Evolutionary conservation across 1,284 basidiomycete genomes (phyloP), one percentile per base, ranked within the genome.

Genomic region (Ustilago crameri): DNA sequence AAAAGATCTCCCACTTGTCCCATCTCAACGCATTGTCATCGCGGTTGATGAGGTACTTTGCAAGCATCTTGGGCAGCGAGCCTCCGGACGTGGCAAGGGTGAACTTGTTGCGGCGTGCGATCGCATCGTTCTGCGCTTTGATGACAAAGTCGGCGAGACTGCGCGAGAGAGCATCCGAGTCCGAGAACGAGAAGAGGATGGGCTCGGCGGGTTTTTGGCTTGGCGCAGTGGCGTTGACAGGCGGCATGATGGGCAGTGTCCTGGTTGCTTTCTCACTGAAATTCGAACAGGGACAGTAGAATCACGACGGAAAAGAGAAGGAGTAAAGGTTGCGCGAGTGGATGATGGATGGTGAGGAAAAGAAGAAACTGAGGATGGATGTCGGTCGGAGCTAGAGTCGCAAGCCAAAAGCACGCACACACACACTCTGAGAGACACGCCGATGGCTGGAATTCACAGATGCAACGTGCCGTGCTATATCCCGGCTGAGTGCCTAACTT

Each of bases 1-100:
- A 98, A 86, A 92, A 99, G 79, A 98, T 90, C 78, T 98, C 93
- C 95, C 95, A 98, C 84, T 93, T 93, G 83, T 95, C 90, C 95
- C 96, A 99, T 84, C 91, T 92, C 15, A 95, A 88, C 44, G 77
- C 80, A 49, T 88, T 88, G 41, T 90, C 86, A 20, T 58, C 60
- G 74, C 91, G 87, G 56, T 85, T 87, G 65, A 95, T 88, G 72
- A 98, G 75, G 88, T 49, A 88, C 89, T 71, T 85, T 85, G 84
- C 84, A 69, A 98, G 89, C 84, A 91, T 90, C 82, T 91, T 91
- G 47, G 95, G 93, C 37, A 98, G 87, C 0, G 92, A 93, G 2
- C 95, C 95, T 22, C 95, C 95, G 1, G 93, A 96, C 75, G 97
- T 86, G 60, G 96, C 95, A 78, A 98, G 83, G 54, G 93, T 92